Conservation (phyloP, 345 rosid species). For the Xanthoceras sorbifolium region DNA sequence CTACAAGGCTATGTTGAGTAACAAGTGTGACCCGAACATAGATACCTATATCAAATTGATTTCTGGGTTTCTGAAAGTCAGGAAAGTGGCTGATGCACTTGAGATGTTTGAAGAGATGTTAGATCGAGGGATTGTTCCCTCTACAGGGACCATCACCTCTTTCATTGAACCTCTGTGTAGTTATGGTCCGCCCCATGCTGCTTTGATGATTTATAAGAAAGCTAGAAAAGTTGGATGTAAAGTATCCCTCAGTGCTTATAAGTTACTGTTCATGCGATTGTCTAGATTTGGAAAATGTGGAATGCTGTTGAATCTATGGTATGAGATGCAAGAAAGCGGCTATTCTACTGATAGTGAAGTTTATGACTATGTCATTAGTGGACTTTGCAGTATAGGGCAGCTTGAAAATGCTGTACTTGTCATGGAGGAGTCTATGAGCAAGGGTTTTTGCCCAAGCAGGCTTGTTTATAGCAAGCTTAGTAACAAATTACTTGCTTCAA, state of each 20-base stretch:
- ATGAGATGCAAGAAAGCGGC: slow-evolving; percentile 85
- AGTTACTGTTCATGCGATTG: slow-evolving; percentile 74
- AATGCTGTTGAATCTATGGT: slow-evolving; percentile 75
- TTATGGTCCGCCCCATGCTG: slow-evolving; percentile 92
- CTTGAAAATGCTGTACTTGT: slow-evolving; percentile 85
- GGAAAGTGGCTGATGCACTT: slow-evolving; percentile 86
- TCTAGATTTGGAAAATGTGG: slow-evolving; percentile 95
- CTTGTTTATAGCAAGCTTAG: slow-evolving; percentile 72
- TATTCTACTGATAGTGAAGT: slow-evolving; percentile 67
- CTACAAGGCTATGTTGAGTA: slow-evolving; percentile 52
- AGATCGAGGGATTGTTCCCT: slow-evolving; percentile 53
- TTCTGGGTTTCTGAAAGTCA: slow-evolving; percentile 58
- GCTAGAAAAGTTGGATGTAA: slow-evolving; percentile 71
- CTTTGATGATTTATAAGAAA: slow-evolving; percentile 71
- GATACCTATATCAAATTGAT: slow-evolving; percentile 67
- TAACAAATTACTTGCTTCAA: slow-evolving; percentile 67
- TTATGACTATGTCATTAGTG: slow-evolving; percentile 73
- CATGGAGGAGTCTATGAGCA: slow-evolving; percentile 76
- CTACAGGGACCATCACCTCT: slow-evolving; percentile 63
- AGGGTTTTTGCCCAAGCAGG: slow-evolving; percentile 87
- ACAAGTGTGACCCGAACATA: slow-evolving; percentile 54
- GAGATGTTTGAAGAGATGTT: slow-evolving; percentile 87
- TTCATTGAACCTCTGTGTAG: slow-evolving; percentile 69
- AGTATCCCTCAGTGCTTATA: slow-evolving; percentile 68
- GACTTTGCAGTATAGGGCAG: slow-evolving; percentile 89